A percentile compares a stretch with the other conserved stretches of the same genome.
Conservation (phyloP, 2,329 filamentous ascomycete species). For the Calonectria fujianensis region DNA sequence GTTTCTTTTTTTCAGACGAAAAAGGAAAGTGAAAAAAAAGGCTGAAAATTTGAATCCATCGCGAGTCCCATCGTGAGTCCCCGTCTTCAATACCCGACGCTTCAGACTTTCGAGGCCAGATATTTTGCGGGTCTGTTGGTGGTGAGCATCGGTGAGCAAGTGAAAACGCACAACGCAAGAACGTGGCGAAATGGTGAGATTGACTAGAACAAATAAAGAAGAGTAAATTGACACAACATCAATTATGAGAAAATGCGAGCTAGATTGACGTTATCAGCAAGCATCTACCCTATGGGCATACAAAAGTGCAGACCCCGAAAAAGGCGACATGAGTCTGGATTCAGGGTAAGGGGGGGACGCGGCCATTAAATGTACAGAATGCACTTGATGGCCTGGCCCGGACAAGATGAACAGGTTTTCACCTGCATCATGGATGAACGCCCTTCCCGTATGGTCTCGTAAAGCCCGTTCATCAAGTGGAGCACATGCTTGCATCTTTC, state of each 20-base stretch:
- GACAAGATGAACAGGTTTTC: neutral
- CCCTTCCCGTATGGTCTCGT: neutral
- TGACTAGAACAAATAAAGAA: conserved; percentile 14
- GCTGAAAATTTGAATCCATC: neutral
- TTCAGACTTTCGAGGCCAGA: conserved; percentile 8
- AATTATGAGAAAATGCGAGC: neutral
- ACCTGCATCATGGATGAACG: conserved; percentile 3
- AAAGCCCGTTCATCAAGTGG: neutral
- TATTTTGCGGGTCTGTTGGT: neutral
- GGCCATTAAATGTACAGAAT: conserved; percentile 2
- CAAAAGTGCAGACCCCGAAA: neutral
- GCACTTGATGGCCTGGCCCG: neutral
- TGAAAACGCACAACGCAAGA: conserved; percentile 5
- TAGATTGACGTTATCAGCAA: conserved; percentile 2
- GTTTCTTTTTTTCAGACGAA: neutral
- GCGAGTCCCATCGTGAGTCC: neutral
- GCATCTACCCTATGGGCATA: neutral
- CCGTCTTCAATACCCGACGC: neutral
- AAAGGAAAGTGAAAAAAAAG: neutral
- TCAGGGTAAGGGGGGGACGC: neutral
- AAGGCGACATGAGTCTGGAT: neutral
- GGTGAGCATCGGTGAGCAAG: conserved; percentile 14
- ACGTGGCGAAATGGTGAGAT: conserved; percentile 12
- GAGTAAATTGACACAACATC: neutral
- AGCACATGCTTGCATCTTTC: conserved; percentile 3